These are phyloP conservation scores for Rhodomyrtus psidioides DNA, from an alignment of 441 rosid genomes.

Conservation along the genomic window DNA sequence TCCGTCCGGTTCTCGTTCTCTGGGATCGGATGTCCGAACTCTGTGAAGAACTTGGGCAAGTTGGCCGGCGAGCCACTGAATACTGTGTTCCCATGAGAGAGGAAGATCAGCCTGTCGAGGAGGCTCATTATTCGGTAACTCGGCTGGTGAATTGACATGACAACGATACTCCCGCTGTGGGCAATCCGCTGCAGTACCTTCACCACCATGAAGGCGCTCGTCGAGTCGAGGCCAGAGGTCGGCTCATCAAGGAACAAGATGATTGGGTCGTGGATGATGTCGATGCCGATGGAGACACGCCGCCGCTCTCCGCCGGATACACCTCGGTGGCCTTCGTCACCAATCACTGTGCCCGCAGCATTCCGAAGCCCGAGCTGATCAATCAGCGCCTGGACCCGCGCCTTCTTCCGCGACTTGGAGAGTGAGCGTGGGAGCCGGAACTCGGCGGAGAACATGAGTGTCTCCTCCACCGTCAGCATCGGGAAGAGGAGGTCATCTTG, in stretches of 20 bases:
- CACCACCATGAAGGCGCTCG: constrained; percentile 15
- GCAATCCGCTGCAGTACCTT: constrained; percentile 10
- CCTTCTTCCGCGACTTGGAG: constrained; percentile 8
- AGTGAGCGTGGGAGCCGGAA: constrained; percentile 13
- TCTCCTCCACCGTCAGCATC: constrained; percentile 79
- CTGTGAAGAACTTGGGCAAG: constrained; percentile 4
- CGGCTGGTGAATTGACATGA: constrained; percentile 14
- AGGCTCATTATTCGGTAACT: constrained; percentile 8
- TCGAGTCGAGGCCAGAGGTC: constrained; percentile 13
- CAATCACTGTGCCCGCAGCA: constrained; percentile 5
- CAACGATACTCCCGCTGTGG: constrained; percentile 5
- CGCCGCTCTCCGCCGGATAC: constrained; percentile 8
- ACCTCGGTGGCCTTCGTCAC: constrained; percentile 7
- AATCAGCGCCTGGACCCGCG: constrained; percentile 4
- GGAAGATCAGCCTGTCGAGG: constrained; percentile 9
- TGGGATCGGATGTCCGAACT: constrained; percentile 10
- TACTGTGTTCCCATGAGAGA: constrained; percentile 6
- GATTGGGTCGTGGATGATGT: constrained; percentile 9
- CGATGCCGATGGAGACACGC: constrained; percentile 8
- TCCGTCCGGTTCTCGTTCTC: constrained; percentile 12
- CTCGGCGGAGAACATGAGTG: constrained; percentile 38
- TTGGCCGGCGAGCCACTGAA: constrained; percentile 1
- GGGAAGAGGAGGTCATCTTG: constrained; percentile 88
- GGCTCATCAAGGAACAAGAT: constrained; percentile 13
- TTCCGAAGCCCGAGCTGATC: constrained; percentile 8